Evolutionary conservation across 2,329 filamentous ascomycete species (phyloP).

Genomic region (Raffaelea arxii): DNA sequence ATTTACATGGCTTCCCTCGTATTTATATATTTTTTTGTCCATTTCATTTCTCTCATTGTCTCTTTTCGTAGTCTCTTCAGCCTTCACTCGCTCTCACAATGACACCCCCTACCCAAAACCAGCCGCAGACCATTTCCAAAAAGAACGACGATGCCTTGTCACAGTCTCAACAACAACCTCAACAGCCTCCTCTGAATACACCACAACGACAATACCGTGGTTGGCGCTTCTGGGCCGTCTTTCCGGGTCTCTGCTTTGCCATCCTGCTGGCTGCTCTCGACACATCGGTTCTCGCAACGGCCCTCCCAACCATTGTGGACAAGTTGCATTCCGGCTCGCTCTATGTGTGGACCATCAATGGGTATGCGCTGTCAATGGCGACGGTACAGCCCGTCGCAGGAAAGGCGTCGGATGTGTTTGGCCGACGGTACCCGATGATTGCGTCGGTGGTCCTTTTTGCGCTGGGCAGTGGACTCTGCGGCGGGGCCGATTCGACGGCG

Average conservation of each 20-base stretch:
- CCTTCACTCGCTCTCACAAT: no score
- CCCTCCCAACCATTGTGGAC: conserved; percentile 1
- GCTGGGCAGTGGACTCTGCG: conserved; percentile 31
- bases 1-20: no score
- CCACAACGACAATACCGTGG: neutral
- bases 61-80: no score
- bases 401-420: conserved; percentile 23
- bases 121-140: neutral
- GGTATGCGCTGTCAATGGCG: conserved; percentile 3
- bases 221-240: conserved; percentile 3
- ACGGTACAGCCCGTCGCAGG: conserved; percentile 39
- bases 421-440: conserved; percentile 4
- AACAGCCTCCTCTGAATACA: neutral
- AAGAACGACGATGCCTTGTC: conserved; percentile 1
- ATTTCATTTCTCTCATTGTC: neutral
- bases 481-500: conserved; percentile 29
- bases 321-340: conserved; percentile 2
- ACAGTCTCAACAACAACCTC: neutral
- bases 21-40: neutral
- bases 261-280: conserved; percentile 1
- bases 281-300: conserved; percentile 1
- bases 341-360: conserved; percentile 3
- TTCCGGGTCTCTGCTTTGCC: conserved; percentile 2
- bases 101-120: no score
- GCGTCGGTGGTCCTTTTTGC: neutral